These are phyloP conservation scores for Xerophyta viscosa DNA, from an alignment of 106 monocot genomes.

Conservation along the genomic window DNA sequence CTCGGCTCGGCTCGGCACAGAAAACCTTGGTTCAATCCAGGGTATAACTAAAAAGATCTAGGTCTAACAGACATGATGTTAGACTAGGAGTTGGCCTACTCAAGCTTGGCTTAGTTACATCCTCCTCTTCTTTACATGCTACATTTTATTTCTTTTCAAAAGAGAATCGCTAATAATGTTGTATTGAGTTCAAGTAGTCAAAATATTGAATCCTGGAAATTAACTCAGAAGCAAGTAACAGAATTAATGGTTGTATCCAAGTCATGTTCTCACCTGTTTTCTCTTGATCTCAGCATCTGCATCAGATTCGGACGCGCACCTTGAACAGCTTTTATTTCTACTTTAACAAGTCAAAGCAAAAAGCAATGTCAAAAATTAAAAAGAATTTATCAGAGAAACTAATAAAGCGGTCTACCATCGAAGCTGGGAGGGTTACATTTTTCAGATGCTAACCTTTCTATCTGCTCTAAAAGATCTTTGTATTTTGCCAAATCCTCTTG, in stretches of 20 bases:
- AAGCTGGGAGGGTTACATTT: background rate
- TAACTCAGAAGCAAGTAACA: background rate
- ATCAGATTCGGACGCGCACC: constrained; percentile 17
- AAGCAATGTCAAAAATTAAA: background rate
- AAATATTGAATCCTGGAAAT: too few relatives aligned
- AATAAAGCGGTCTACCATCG: background rate
- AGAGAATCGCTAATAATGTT: too few relatives aligned
- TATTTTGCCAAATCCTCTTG: constrained; percentile 55
- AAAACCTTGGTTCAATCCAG: too few relatives aligned
- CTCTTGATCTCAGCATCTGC: constrained; percentile 42
- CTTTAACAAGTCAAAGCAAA: constrained; percentile 3
- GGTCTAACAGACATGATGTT: too few relatives aligned
- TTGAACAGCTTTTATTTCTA: constrained; percentile 38
- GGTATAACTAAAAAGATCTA: too few relatives aligned
- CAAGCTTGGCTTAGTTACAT: too few relatives aligned
- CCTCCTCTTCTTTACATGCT: too few relatives aligned
- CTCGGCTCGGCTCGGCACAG: too few relatives aligned
- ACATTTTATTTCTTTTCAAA: too few relatives aligned
- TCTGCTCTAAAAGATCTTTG: constrained; percentile 62
- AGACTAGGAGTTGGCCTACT: too few relatives aligned
- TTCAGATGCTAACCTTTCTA: constrained; percentile 60
- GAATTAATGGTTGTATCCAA: background rate
- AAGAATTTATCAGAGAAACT: background rate
- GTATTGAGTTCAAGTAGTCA: too few relatives aligned
- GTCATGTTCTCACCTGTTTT: constrained; percentile 77